Percentiles rank a stretch among this genome's conserved stretches.
phyloP scores from a whole-genome alignment of 768 basidiomycete genomes.

The Lentinula detonsa region DNA sequence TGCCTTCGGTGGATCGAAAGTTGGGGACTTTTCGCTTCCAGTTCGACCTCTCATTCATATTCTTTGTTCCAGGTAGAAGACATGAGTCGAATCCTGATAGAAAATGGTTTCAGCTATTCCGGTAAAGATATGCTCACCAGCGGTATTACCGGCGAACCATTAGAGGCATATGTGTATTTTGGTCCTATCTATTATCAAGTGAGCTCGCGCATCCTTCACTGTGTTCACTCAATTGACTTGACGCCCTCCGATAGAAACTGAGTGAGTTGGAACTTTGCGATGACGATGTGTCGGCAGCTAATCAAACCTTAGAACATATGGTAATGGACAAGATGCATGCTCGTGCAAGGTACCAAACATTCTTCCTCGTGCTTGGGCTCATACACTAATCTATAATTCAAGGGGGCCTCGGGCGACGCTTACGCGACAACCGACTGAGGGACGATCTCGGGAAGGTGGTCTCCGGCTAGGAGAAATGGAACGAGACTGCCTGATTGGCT shows the following conservation, averaged over 20 bases:
- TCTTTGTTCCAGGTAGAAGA: slow-evolving; percentile 69
- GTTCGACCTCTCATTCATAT: background rate
- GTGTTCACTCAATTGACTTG: slow-evolving; percentile 4
- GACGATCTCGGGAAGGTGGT: slow-evolving; percentile 95
- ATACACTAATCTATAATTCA: slow-evolving; percentile 11
- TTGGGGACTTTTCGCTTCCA: slow-evolving; percentile 19
- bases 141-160: slow-evolving; percentile 93
- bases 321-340: slow-evolving; percentile 99
- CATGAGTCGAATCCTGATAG: slow-evolving; percentile 94
- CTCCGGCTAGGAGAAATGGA: slow-evolving; percentile 99
- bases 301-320: slow-evolving; percentile 72
- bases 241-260: slow-evolving; percentile 60
- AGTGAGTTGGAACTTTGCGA: slow-evolving; percentile 49
- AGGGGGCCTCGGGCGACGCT: slow-evolving; percentile 95
- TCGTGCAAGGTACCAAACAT: slow-evolving; percentile 68
- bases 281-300: slow-evolving; percentile 12
- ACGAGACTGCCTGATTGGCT: slow-evolving; percentile 95
- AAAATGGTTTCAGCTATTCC: slow-evolving; percentile 92
- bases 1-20: slow-evolving; percentile 97
- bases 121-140: slow-evolving; percentile 99
- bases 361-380: background rate
- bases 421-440: slow-evolving; percentile 97
- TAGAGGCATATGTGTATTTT: slow-evolving; percentile 98
- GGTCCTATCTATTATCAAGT: slow-evolving; percentile 98
- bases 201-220: slow-evolving; percentile 11